These are phyloP conservation scores for Colletotrichum liriopes DNA, from an alignment of 2,329 filamentous ascomycete species.

Conservation along the genomic window DNA sequence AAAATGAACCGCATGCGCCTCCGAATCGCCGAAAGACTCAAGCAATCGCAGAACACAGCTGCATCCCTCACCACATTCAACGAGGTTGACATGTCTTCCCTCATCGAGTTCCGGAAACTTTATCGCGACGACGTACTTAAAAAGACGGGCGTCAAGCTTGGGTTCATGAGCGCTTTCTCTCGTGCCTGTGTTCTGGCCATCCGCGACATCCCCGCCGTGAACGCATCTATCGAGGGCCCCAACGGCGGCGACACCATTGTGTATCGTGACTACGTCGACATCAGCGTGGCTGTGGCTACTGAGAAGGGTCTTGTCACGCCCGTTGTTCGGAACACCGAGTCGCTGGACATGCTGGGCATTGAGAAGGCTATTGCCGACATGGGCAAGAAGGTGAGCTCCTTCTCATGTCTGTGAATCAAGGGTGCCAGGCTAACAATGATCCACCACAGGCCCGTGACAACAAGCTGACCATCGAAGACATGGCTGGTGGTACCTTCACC, in stretches of 20 bases:
- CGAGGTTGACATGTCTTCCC: conserved; percentile 97
- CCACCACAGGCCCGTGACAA: conserved; percentile 83
- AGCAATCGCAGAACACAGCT: conserved; percentile 99
- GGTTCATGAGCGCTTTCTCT: conserved; percentile 99
- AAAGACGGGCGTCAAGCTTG: conserved; percentile 96
- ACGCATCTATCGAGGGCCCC: conserved; percentile 96
- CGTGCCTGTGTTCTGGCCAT: conserved; percentile 92
- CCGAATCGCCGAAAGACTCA: conserved; percentile 95
- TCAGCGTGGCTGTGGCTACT: conserved; percentile 96
- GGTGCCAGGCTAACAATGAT: conserved; percentile 26
- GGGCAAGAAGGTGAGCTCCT: conserved; percentile 85
- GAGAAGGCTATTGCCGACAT: conserved; percentile 94
- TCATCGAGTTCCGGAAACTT: conserved; percentile 97
- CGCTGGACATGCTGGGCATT: conserved; percentile 88
- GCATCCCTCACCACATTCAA: conserved; percentile 99
- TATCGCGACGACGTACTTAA: conserved; percentile 98
- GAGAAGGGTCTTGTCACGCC: conserved; percentile 98
- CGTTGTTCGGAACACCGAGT: conserved; percentile 93
- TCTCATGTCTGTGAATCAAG: neutral
- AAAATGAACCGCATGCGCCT: conserved; percentile 99
- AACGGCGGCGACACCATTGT: conserved; percentile 97
- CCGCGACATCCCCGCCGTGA: conserved; percentile 94
- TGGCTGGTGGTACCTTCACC: conserved; percentile 98
- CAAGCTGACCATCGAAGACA: conserved; percentile 98
- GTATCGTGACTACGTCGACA: conserved; percentile 97